Evolutionary conservation across 2,329 filamentous ascomycete species (phyloP).

Genomic region (Colletotrichum theobromicola): DNA sequence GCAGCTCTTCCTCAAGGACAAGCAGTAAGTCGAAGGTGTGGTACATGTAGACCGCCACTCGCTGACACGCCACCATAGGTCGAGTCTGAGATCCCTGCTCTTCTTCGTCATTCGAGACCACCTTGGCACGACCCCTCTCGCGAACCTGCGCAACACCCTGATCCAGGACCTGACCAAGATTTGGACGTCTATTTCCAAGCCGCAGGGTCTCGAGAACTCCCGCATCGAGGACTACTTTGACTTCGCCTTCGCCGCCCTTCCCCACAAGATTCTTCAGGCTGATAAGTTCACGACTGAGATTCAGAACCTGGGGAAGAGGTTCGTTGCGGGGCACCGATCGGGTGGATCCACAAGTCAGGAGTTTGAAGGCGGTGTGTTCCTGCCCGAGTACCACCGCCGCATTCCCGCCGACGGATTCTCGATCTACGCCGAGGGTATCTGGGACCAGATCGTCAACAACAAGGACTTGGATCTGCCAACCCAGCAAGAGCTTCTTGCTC

Average conservation of each 20-base stretch:
- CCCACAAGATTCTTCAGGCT: conserved; percentile 95
- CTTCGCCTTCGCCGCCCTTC: conserved; percentile 93
- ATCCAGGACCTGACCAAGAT: conserved; percentile 90
- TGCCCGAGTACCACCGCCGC: conserved; percentile 92
- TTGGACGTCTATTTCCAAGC: conserved; percentile 93
- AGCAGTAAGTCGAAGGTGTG: conserved; percentile 65
- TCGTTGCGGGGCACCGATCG: conserved; percentile 80
- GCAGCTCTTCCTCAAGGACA: conserved; percentile 95
- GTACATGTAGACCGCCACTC: not conserved
- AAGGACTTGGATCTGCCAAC: conserved; percentile 97
- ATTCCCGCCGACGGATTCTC: conserved; percentile 98
- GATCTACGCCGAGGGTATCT: conserved; percentile 89
- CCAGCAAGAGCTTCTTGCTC: conserved; percentile 93
- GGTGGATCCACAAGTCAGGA: conserved; percentile 70
- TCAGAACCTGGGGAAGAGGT: conserved; percentile 78
- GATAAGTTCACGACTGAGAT: conserved; percentile 88
- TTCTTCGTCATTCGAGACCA: conserved; percentile 99
- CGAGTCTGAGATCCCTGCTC: conserved; percentile 85
- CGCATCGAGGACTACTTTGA: conserved; percentile 98
- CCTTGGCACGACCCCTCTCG: conserved; percentile 86
- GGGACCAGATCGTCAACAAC: conserved; percentile 99
- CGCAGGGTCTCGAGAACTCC: conserved; percentile 83
- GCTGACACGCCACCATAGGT: conserved; percentile 52
- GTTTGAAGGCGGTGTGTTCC: conserved; percentile 79
- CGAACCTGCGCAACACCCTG: conserved; percentile 88